A percentile compares a stretch with the other conserved stretches of the same genome.
These are phyloP conservation scores for Claviceps sp. DNA, from an alignment of 2,329 filamentous ascomycete genomes.

Conservation along the genomic window DNA sequence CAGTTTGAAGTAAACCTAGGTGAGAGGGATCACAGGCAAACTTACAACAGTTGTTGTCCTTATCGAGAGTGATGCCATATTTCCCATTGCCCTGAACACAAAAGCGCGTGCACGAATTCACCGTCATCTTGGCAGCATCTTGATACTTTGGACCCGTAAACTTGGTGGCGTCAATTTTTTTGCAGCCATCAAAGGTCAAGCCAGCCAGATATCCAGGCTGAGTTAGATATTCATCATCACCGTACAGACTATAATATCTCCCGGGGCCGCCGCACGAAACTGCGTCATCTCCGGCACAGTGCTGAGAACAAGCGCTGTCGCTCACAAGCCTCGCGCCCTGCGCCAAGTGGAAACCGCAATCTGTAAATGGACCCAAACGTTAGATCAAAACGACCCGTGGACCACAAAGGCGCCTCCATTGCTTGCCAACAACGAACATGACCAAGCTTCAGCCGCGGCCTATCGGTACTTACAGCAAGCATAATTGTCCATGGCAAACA, in stretches of 20 bases:
- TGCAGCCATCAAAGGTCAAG: neutral
- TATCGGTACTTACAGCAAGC: neutral
- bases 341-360: neutral
- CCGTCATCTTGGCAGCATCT: neutral
- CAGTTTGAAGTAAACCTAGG: too few relatives aligned
- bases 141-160: neutral
- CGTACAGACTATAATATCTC: neutral
- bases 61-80: neutral
- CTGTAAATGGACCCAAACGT: neutral
- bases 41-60: neutral
- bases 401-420: neutral
- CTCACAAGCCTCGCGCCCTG: neutral
- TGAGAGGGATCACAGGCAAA: neutral
- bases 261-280: neutral
- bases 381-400: neutral
- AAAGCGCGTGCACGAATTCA: neutral
- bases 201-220: neutral
- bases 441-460: too few relatives aligned
- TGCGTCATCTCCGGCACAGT: neutral
- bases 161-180: neutral
- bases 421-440: too few relatives aligned
- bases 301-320: neutral
- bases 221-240: neutral
- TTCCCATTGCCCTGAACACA: neutral
- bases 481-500: neutral